phyloP scores from a whole-genome alignment of 2,329 filamentous ascomycete genomes.

The Aspergillus floridensis region DNA sequence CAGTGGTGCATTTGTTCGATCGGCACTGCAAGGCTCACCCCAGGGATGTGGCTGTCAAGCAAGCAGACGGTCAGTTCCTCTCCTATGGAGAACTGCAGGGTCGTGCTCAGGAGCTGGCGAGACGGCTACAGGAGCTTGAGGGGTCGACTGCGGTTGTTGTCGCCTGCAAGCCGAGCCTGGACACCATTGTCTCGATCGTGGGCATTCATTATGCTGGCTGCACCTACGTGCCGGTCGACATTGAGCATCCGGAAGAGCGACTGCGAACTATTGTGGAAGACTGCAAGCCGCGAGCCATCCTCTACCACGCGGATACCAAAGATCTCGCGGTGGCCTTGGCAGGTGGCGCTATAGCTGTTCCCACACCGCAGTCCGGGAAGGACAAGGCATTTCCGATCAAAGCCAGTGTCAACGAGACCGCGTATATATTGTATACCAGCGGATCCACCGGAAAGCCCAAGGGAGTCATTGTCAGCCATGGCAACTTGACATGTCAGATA shows the following conservation, averaged over 20 bases:
- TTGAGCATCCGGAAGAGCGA: not conserved
- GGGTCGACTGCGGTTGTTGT: no score
- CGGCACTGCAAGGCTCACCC: not conserved
- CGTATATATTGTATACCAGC: slow-evolving; percentile 33
- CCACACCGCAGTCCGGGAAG: no score
- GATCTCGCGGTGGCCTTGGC: not conserved
- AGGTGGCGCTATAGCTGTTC: no score
- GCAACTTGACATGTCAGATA: no score
- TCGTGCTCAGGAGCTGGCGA: no score
- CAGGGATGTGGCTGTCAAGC: not conserved
- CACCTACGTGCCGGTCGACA: not conserved
- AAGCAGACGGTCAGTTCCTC: not conserved
- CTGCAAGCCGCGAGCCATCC: not conserved
- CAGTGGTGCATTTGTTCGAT: not conserved
- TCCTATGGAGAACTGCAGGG: no score
- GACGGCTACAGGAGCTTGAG: no score
- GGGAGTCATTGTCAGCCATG: slow-evolving; percentile 37
- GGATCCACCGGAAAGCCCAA: slow-evolving; percentile 39
- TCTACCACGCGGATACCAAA: not conserved
- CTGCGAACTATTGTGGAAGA: not conserved
- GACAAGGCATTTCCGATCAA: not conserved
- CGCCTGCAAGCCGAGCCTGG: not conserved
- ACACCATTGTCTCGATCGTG: not conserved
- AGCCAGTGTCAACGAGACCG: slow-evolving; percentile 28
- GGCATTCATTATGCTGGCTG: not conserved